These are phyloP conservation scores for Daldinia bambusicola DNA, from an alignment of 495 filamentous ascomycete genomes.

Conservation along the genomic window DNA sequence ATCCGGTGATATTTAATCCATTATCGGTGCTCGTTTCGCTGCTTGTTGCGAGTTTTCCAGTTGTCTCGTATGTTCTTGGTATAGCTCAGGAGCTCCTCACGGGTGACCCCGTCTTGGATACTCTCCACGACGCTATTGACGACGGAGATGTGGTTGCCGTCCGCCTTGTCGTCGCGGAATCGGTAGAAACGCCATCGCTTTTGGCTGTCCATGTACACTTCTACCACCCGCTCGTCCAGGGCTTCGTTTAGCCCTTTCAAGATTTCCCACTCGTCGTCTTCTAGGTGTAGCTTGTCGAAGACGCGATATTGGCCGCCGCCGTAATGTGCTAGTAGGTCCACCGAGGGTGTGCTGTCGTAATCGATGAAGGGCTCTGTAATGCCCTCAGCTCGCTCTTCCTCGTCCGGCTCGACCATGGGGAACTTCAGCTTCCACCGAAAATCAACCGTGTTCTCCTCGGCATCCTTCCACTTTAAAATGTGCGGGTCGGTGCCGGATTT, in stretches of 20 bases:
- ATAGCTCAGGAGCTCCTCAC: constrained; percentile 61
- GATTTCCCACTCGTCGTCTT: constrained; percentile 82
- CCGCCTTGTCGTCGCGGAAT: constrained; percentile 88
- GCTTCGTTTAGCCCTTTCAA: constrained; percentile 75
- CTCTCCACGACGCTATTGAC: constrained; percentile 83
- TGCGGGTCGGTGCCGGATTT: constrained; percentile 88
- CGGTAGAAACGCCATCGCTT: constrained; percentile 84
- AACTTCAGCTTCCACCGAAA: constrained; percentile 84
- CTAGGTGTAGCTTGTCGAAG: constrained; percentile 74
- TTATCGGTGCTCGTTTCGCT: constrained; percentile 20
- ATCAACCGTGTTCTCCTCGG: constrained; percentile 91
- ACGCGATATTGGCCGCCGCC: constrained; percentile 65
- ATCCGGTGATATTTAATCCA: constrained; percentile 1
- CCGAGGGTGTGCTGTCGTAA: constrained; percentile 65
- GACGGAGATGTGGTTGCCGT: constrained; percentile 80
- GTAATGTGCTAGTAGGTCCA: constrained; percentile 55
- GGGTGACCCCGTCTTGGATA: constrained; percentile 75
- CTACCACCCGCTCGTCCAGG: constrained; percentile 84
- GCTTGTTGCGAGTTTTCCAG: constrained; percentile 68
- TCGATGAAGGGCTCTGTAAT: constrained; percentile 64
- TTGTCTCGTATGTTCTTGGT: constrained; percentile 74
- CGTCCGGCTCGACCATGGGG: constrained; percentile 74
- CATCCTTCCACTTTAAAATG: constrained; percentile 97
- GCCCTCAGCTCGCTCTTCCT: constrained; percentile 70
- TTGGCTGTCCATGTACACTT: constrained; percentile 81